A percentile compares a stretch with the other conserved stretches of the same genome.
These are phyloP conservation scores for Agrostemma githago DNA, from an alignment of 148 eudicot genomes.

Conservation along the genomic window DNA sequence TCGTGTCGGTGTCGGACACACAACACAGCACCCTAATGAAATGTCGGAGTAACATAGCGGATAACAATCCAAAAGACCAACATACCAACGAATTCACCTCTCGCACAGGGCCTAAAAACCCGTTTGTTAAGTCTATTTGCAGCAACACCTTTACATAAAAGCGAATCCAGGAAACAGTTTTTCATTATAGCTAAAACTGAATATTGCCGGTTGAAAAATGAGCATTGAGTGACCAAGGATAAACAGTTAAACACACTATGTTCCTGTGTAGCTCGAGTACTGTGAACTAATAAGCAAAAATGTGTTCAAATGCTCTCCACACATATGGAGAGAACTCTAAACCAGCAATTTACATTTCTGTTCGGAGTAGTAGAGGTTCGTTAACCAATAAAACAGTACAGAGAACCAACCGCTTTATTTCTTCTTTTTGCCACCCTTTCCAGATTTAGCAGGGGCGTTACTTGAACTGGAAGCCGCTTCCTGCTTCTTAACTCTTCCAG, in stretches of 20 bases:
- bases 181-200: background rate
- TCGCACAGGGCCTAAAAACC: background rate
- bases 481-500: constrained; percentile 68
- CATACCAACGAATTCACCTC: background rate
- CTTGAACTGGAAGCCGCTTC: constrained; percentile 44
- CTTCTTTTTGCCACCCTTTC: constrained; percentile 41
- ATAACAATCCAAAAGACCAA: too few species aligned
- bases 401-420: constrained; percentile 16
- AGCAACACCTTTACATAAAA: background rate
- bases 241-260: background rate
- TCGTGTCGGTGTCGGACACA: background rate
- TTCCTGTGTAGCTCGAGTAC: background rate
- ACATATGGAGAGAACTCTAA: constrained; percentile 5
- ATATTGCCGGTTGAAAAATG: background rate
- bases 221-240: constrained; percentile 1
- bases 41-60: too few species aligned
- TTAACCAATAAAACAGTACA: background rate
- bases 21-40: background rate
- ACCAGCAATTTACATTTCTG: constrained; percentile 17
- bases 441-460: constrained; percentile 37
- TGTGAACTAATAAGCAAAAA: background rate
- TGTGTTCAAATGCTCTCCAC: background rate
- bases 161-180: background rate
- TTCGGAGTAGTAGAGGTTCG: background rate
- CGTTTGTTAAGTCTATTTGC: background rate